These are phyloP conservation scores for Nakaseomyces bracarensis DNA, from an alignment of 1,139 yeast species.

Conservation along the genomic window DNA sequence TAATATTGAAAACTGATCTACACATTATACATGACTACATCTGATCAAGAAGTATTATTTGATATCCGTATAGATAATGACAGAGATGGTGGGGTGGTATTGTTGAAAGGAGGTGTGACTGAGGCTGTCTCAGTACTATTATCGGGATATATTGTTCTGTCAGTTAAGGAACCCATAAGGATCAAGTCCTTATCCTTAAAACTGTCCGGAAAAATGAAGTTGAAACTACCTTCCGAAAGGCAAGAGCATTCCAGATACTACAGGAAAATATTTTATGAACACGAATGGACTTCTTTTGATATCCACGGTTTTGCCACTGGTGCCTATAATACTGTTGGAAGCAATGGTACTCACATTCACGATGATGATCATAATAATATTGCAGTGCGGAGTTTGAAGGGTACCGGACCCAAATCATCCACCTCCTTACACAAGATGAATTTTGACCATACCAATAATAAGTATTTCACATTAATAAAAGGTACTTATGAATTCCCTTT, in stretches of 20 bases:
- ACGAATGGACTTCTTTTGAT: slow-evolving; percentile 41
- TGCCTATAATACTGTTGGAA: slow-evolving; percentile 1
- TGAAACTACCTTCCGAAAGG: slow-evolving; percentile 50
- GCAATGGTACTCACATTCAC: background rate
- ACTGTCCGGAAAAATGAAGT: slow-evolving; percentile 50
- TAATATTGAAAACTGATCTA: too few species aligned
- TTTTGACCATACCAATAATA: background rate
- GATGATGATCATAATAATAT: slow-evolving; percentile 7
- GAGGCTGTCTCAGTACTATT: slow-evolving; percentile 70
- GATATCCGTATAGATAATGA: slow-evolving; percentile 35
- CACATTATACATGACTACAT: slow-evolving; percentile 3
- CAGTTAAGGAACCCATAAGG: slow-evolving; percentile 60
- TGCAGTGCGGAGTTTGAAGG: slow-evolving; percentile 6
- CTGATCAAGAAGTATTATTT: slow-evolving; percentile 8
- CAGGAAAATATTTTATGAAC: slow-evolving; percentile 57
- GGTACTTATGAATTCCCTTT: slow-evolving; percentile 94
- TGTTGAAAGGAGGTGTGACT: slow-evolving; percentile 61
- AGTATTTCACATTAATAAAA: slow-evolving; percentile 37
- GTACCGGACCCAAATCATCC: slow-evolving; percentile 24
- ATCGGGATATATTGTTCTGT: slow-evolving; percentile 63
- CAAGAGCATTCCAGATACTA: slow-evolving; percentile 32
- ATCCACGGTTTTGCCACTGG: slow-evolving; percentile 3
- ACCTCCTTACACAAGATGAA: slow-evolving; percentile 13
- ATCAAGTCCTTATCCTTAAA: slow-evolving; percentile 52
- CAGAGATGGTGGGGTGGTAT: slow-evolving; percentile 63